Base-by-base conservation (phyloP, 129 eudicot genomes). In the Mikania micrantha region DNA sequence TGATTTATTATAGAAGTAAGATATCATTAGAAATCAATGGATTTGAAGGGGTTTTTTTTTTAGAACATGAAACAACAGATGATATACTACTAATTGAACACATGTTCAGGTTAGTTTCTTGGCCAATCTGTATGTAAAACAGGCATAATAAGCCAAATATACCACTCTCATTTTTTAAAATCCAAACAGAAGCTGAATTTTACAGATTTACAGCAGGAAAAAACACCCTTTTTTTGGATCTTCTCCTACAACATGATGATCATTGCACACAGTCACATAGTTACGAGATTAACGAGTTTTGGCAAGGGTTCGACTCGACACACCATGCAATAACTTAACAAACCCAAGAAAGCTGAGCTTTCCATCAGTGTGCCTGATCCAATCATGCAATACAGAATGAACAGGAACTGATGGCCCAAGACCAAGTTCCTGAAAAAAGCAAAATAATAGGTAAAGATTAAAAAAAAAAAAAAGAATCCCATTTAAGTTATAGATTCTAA, bases 351-450 rank as follows among this genome's bases (percentile, higher is more conserved):
- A 94, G 74, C 99, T 94, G 9, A 89, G 96, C 77, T 94, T 94
- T 71, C 97, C 99, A 64, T 94, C 99, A 1, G 95, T 83, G 73
- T 93, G 96, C 63, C 99, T 83, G 58, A 94, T 89, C 99, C 99
- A 94, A 53, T 94, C 97, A 66, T 81, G 86, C 59, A 94, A 86
- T 22, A 94, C 97, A 0, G 95, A 93, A 45, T 94, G 99, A 59
- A 89, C 95, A 2, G 99, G 91, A 50, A 89, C 87, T 15, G 96
- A 82, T 16, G 99, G 95, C 53, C 97, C 77, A 7, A 94, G 86
- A 5, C 97, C 97, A 27, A 94, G 99, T 66, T 94, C 99, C 99
- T 94, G 82, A 31, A 76, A 65, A 41, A 64, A 41, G 6, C 2
- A 44, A 56, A 73, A n/a, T 53, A 15, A 20, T 54, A 6, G 2